Base-by-base conservation (phyloP, 257 asterid species). In the Verbena officinalis region DNA sequence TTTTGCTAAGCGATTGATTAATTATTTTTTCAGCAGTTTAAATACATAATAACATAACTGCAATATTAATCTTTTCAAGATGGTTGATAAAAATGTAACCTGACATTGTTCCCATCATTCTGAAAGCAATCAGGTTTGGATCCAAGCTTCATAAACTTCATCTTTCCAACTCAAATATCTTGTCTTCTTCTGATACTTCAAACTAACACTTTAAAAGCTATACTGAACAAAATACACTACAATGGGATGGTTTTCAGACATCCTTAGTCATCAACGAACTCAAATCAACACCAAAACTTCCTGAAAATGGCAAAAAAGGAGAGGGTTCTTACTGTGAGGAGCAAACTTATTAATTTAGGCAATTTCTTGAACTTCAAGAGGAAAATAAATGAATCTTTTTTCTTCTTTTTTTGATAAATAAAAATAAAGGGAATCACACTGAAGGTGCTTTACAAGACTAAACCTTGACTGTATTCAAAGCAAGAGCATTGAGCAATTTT, bases 101-200 rank as follows among this genome's bases (percentile, higher is more conserved):
- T 82, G 58, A 36, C 61, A 65, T 80, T 80, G 58, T 71, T 73
- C 59, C 73, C 90, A 50, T 83, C 86, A 0, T 80, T 73, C 69
- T 83, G 88, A 60, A 86, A 86, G 24, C 76, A 64, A 76, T 86
- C 94, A 9, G 86, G 83, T 73, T 86, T 86, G 75, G 88, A 86
- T 79, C 90, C 90, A 81, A 86, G 90, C 74, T 83, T 86, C 95
- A 86, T 86, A 74, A 77, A 86, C 88, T 86, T 86, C 95, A 86
- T 86, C 68, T 39, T 65, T 17, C 63, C 80, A 59, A 70, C 78
- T 68, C 16, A 55, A 68, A 55, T 71, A 68, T 73, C 73, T 53
- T 61, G 49, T 55, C 67, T 40, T 55, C 44, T 73, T 27, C 34
- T n/a, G 15, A 61, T 7, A 53, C 67, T 72, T 53, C 63, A 40